Evolutionary conservation across 305 asterid genomes (phyloP), one percentile per base, ranked within the genome.

Genomic region (Solanum chacoense): DNA sequence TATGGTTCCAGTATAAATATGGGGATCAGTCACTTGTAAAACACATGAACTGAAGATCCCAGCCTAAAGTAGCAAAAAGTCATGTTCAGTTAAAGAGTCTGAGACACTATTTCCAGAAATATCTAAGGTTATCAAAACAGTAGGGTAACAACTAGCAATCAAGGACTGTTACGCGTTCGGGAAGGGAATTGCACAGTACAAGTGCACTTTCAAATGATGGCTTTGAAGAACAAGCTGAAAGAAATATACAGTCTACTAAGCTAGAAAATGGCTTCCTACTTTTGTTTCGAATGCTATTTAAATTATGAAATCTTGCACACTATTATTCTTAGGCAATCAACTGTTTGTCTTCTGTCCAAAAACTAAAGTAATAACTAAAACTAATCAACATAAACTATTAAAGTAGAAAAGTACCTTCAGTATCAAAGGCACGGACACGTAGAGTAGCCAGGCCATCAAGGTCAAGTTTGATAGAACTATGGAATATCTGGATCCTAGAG

Each of bases 401-500:
- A 76, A 88, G 20, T 24, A 36, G 72, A 6, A 36, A 88, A 81
- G 81, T 90, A 96, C 99, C 98, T 94, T 95, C 95, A 69, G 88
- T 90, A 89, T 96, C 98, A 91, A 96, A 96, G 76, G 98, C 99
- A 72, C 98, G 98, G 55, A 92, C 96, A 12, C 95, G 95, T 72
- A 96, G 95, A 32, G 98, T 92, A 84, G 98, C 98, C 11, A 96
- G 96, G 71, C 99, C 99, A 90, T 95, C 99, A 81, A 96, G 98
- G 87, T 96, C 98, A 92, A 96, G 97, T 92, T 96, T 95, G 83
- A 96, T 83, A 2, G 99, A 96, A 89, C 91, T 96, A 90, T 96
- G 99, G 85, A 96, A 95, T 90, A 96, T 96, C 94, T 95, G 96
- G 90, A 95, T 93, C 92, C 97, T 95, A 59, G 95, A 93, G 85